phyloP scores from a whole-genome alignment of 75 land plant species.

The Cunninghamia lanceolata region DNA sequence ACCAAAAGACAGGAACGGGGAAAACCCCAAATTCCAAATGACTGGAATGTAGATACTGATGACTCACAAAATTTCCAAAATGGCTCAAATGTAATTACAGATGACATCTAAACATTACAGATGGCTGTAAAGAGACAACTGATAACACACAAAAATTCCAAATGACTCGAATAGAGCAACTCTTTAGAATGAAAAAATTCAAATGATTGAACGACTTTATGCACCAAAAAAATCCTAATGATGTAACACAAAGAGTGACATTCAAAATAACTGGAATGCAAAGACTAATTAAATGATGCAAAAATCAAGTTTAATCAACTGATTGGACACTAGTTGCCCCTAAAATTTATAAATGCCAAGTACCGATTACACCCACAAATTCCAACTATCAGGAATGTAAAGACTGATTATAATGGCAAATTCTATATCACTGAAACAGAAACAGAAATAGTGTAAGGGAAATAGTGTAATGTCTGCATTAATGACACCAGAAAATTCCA shows the following conservation, averaged over 20 bases:
- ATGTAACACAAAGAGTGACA: neutral
- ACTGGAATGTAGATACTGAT: neutral
- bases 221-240: neutral
- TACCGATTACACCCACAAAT: neutral
- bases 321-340: no score
- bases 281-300: neutral
- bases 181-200: neutral
- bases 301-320: no score
- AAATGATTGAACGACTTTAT: neutral
- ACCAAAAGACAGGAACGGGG: neutral
- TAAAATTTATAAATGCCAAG: no score
- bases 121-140: neutral
- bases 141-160: neutral
- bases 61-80: neutral
- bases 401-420: neutral
- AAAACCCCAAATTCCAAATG: neutral
- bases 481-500: neutral
- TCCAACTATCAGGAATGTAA: no score
- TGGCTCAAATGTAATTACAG: neutral
- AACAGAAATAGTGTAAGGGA: no score
- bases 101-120: neutral
- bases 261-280: neutral
- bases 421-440: neutral
- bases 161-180: neutral
- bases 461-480: neutral